Percentiles rank a stretch among this genome's conserved stretches.
Evolutionary conservation across 202 grass and related monocot species (phyloP).

Genomic region (Schoenoplectus triqueter): DNA sequence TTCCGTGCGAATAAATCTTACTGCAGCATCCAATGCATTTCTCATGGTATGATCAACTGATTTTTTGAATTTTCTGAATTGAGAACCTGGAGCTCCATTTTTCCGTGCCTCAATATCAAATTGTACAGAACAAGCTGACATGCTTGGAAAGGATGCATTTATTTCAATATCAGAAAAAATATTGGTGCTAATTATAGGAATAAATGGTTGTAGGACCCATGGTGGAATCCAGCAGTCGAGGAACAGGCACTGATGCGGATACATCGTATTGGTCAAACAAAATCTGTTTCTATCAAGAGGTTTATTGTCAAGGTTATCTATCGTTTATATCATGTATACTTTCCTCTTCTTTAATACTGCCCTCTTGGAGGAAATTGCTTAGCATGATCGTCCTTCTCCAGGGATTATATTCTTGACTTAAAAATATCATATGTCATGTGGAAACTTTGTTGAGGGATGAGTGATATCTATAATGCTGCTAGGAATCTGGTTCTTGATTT

Average conservation of each 20-base stretch:
- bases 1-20: slow-evolving; percentile 98
- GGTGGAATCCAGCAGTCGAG: slow-evolving; percentile 97
- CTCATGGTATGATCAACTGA: slow-evolving; percentile 67
- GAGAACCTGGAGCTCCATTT: slow-evolving; percentile 2
- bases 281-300: slow-evolving; percentile 81
- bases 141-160: neutral
- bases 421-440: neutral
- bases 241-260: slow-evolving; percentile 97
- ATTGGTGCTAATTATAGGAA: neutral
- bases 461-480: neutral
- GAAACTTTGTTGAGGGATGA: neutral
- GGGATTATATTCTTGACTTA: neutral
- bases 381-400: neutral
- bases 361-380: neutral
- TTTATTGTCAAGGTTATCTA: slow-evolving; percentile 78
- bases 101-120: neutral
- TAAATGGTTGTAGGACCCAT: slow-evolving; percentile 69
- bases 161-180: neutral
- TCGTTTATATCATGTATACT: neutral
- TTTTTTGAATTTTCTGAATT: neutral
- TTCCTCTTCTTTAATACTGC: slow-evolving; percentile 3
- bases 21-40: slow-evolving; percentile 93
- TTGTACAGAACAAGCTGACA: neutral
- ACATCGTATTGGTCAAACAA: slow-evolving; percentile 90
- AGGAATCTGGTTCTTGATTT: neutral